These are phyloP conservation scores for Haberlea rhodopensis DNA, from an alignment of 257 asterid genomes.

Conservation along the genomic window DNA sequence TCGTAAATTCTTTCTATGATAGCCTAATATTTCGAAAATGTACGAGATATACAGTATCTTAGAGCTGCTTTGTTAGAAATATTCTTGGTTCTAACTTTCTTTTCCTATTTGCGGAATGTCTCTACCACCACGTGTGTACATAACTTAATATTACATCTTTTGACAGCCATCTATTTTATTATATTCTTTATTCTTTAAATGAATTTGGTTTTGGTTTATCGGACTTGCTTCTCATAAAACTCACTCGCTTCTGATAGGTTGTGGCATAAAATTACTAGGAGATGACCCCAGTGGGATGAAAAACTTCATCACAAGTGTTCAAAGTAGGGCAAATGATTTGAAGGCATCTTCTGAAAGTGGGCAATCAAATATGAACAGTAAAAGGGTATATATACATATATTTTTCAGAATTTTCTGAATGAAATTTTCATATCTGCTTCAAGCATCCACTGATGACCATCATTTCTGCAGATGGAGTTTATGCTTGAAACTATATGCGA, in stretches of 20 bases:
- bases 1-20: background rate
- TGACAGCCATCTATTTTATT: background rate
- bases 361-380: slow-evolving; percentile 50
- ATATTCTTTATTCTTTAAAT: slow-evolving; percentile 4
- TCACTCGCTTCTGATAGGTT: slow-evolving; percentile 51
- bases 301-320: slow-evolving; percentile 68
- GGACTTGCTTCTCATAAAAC: background rate
- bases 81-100: background rate
- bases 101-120: background rate
- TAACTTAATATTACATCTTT: background rate
- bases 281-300: slow-evolving; percentile 95
- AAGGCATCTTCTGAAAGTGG: slow-evolving; percentile 60
- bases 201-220: slow-evolving; percentile 8
- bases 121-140: slow-evolving; percentile 1
- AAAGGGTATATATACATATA: slow-evolving; percentile 65
- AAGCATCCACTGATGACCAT: slow-evolving; percentile 22
- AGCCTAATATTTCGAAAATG: background rate
- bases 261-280: slow-evolving; percentile 94
- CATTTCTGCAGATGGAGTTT: slow-evolving; percentile 73
- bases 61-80: background rate
- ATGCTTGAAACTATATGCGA: slow-evolving; percentile 89
- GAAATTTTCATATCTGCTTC: slow-evolving; percentile 21
- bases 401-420: slow-evolving; percentile 16
- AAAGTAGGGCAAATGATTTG: slow-evolving; percentile 73
- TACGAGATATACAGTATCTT: background rate